Percentiles rank a stretch among this genome's conserved stretches.
Evolutionary conservation across 2,329 filamentous ascomycete genomes (phyloP).

Genomic region (Penicillium sp.): DNA sequence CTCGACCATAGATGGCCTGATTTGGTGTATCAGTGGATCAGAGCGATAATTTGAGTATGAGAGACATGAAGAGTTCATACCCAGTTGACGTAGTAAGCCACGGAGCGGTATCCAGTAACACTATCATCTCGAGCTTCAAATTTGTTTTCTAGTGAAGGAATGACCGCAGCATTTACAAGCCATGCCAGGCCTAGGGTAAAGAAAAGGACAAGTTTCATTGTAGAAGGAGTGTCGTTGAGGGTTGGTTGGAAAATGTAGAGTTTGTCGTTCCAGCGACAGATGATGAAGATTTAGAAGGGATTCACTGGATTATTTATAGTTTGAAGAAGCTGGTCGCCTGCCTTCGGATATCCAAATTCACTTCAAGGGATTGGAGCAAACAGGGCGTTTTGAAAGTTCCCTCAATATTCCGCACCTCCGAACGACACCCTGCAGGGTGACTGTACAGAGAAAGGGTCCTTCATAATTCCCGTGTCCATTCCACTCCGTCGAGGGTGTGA

Average conservation of each 20-base stretch:
- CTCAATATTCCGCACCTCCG: neutral
- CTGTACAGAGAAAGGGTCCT: neutral
- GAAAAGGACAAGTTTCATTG: neutral
- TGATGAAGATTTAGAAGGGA: neutral
- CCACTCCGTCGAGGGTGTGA: neutral
- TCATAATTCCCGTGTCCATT: neutral
- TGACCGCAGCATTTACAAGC: neutral
- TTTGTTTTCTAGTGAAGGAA: neutral
- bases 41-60: too few relatives aligned
- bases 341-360: neutral
- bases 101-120: neutral
- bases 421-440: neutral
- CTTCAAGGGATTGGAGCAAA: neutral
- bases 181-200: neutral
- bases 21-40: neutral
- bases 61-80: constrained; percentile 23
- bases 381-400: neutral
- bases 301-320: neutral
- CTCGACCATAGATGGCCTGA: constrained; percentile 79
- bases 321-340: neutral
- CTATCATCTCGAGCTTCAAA: neutral
- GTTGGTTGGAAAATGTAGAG: neutral
- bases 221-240: neutral
- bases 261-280: neutral
- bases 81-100: constrained; percentile 40